Base-by-base conservation (phyloP, 2,329 filamentous ascomycete genomes). In the Proliferodiscus dingleyae region DNA sequence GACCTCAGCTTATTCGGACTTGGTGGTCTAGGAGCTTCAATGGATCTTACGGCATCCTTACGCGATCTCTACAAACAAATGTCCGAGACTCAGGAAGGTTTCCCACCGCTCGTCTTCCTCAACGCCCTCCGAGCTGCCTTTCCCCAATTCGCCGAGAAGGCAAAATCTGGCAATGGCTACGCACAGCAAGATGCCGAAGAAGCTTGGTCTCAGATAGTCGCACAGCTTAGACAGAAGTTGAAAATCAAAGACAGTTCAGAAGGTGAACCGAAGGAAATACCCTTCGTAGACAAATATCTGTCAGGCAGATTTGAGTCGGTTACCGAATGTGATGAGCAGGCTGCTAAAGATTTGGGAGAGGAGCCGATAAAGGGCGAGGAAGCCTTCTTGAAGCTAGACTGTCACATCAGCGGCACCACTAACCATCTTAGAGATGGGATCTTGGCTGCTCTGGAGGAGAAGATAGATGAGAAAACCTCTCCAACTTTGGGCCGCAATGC, bases 121-220 rank as follows among this genome's bases (percentile, higher is more conserved):
- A 83, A 81, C 57, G 80, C 89, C 3, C 76, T 98, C 13, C 84
- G 91, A 50, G 74, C 74, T 22, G 77, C 82, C 1, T 96, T 88
- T 62, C 93, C 93, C 8, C 93, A 97, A 63, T 98, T 98, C 63
- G 89, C 89, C 9, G 89, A 98, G 69, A 85, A 81, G 61, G 81
- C 89, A 45, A 90, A 87, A 64, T 83, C 84, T 24, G 87, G 88
- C 18, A 75, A 84, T 47, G 89, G 87, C 5, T 97, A 85, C 62
- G 90, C 93, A n/a, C 93, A 98, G 68, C 93, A 98, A 68, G 93
- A 98, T 70, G 93, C 93, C 1, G 93, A 98, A 67, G 93, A 98
- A 67, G 93, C 91, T 37, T 98, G 91, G 89, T 93, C 91, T 16
- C 91, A 97, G 64, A 94, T 98, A 51, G 71, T 98, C 5, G 81